Evolutionary conservation across 495 filamentous ascomycete species (phyloP).

Genomic region (Apodospora peruviana): DNA sequence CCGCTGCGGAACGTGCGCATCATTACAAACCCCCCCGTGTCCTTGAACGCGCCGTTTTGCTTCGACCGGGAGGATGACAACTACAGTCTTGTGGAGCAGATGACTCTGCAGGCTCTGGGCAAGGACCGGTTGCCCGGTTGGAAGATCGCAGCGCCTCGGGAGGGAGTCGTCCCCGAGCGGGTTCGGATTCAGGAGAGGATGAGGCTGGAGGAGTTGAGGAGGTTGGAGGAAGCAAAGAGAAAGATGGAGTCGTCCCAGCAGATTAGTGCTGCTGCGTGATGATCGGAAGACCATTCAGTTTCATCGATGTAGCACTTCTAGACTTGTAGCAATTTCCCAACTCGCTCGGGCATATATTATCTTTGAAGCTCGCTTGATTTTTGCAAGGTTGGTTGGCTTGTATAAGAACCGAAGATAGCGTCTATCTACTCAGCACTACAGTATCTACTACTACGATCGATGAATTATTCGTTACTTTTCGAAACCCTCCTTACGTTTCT

Average conservation of each 20-base stretch:
- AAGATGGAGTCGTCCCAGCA: conserved; percentile 1
- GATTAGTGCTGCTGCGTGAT: conserved; percentile 4
- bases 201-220: conserved; percentile 40
- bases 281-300: background rate
- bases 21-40: conserved; percentile 69
- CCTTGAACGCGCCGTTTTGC: conserved; percentile 56
- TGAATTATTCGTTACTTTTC: no score
- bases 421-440: background rate
- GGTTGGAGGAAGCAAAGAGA: conserved; percentile 26
- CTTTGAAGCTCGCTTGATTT: background rate
- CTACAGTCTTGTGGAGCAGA: conserved; percentile 64
- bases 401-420: background rate
- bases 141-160: conserved; percentile 53
- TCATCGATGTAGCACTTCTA: no score
- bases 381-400: background rate
- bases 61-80: conserved; percentile 56
- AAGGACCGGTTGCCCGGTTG: conserved; percentile 54
- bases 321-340: no score
- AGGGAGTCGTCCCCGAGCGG: conserved; percentile 36
- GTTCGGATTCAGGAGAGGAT: conserved; percentile 42
- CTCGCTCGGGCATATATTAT: no score
- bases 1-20: conserved; percentile 53
- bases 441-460: no score
- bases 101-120: conserved; percentile 57
- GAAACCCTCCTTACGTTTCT: no score